Evolutionary conservation across 805 yeast genomes (phyloP).

Genomic region (Zygotorulaspora danielsina): DNA sequence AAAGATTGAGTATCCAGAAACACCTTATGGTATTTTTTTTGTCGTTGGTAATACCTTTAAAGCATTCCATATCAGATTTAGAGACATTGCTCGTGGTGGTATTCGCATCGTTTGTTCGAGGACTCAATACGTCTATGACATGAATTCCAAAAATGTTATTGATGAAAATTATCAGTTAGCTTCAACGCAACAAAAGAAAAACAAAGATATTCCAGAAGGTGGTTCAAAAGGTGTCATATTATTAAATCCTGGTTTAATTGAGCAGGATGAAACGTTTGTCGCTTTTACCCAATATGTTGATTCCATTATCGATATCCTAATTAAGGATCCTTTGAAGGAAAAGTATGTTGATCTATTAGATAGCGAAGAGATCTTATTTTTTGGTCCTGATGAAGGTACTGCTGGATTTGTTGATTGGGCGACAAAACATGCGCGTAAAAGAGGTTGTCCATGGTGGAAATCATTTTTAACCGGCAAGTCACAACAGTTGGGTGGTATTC

Average conservation of each 20-base stretch:
- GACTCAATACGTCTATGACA: conserved; percentile 76
- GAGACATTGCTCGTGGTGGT: conserved; percentile 98
- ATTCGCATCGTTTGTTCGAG: conserved; percentile 90
- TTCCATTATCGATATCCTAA: conserved; percentile 77
- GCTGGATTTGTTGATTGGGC: conserved; percentile 98
- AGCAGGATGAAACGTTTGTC: conserved; percentile 74
- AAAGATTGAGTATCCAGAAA: conserved; percentile 79
- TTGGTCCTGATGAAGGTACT: conserved; percentile 99
- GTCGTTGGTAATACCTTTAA: conserved; percentile 95
- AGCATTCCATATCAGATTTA: conserved; percentile 94
- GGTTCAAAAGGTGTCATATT: conserved; percentile 97
- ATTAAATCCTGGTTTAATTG: conserved; percentile 62
- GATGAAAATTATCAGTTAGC: conserved; percentile 97
- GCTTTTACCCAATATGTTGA: conserved; percentile 93
- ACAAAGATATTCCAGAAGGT: conserved; percentile 98
- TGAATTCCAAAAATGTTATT: conserved; percentile 81
- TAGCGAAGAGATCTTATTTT: conserved; percentile 83
- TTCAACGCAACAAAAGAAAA: conserved; percentile 91
- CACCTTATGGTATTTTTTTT: conserved; percentile 91
- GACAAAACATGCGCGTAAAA: conserved; percentile 80
- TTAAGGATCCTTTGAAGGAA: conserved; percentile 77
- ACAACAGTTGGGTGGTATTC: conserved; percentile 91
- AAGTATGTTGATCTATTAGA: conserved; percentile 78
- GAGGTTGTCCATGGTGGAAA: conserved; percentile 98
- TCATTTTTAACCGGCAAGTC: conserved; percentile 96